Conservation (phyloP, 345 rosid species). For the Lagerstroemia speciosa region DNA sequence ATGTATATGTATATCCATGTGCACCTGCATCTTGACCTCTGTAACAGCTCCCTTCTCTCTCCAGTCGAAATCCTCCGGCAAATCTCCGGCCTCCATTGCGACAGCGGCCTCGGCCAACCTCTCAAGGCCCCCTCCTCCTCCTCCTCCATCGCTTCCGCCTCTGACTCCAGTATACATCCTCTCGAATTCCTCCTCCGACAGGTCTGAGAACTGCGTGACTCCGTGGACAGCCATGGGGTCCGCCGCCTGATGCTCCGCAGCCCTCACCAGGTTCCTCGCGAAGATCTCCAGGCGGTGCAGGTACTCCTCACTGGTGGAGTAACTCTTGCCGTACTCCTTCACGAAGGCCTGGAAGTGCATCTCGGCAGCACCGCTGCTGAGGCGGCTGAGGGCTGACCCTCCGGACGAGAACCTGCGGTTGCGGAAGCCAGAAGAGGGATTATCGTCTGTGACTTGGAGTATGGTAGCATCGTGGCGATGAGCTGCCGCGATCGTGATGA, state of each 20-base stretch:
- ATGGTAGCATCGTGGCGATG: neutral
- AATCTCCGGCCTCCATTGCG: constrained; percentile 30
- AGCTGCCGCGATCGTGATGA: neutral
- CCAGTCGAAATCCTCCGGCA: constrained; percentile 82
- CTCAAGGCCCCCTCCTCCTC: neutral
- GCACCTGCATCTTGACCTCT: constrained; percentile 75
- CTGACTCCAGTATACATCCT: constrained; percentile 47
- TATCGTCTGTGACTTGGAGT: constrained; percentile 36
- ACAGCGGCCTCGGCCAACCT: neutral
- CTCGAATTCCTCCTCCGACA: constrained; percentile 69
- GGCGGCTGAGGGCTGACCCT: neutral
- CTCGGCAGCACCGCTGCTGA: constrained; percentile 24
- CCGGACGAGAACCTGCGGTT: constrained; percentile 14
- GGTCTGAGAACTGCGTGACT: constrained; percentile 68
- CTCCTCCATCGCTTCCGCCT: constrained; percentile 9
- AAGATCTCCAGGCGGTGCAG: constrained; percentile 61
- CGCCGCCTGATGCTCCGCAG: constrained; percentile 66
- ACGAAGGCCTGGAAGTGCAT: constrained; percentile 46
- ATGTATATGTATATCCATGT: neutral
- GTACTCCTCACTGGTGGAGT: constrained; percentile 56
- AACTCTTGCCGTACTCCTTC: constrained; percentile 42
- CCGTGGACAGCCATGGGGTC: constrained; percentile 80
- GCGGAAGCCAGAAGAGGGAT: neutral
- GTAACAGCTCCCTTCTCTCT: constrained; percentile 84
- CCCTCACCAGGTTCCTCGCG: constrained; percentile 55